These are phyloP conservation scores for Mortierella sp. DNA, from an alignment of 371 early-diverging fungal species.

Conservation along the genomic window DNA sequence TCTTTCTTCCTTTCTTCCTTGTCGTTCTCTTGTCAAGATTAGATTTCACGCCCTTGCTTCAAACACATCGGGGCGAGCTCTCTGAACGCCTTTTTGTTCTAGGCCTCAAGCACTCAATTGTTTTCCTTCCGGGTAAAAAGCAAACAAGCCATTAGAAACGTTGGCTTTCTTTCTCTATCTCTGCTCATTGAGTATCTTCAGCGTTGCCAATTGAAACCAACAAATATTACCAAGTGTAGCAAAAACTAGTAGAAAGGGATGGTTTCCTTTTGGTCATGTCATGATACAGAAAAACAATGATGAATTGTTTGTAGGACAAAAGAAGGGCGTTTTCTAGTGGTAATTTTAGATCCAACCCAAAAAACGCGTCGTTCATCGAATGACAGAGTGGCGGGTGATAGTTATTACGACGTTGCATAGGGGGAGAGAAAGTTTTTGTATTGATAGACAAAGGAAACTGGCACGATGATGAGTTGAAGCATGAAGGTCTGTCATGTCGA, in stretches of 20 bases:
- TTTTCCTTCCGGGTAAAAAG: too few relatives aligned
- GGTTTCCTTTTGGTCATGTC: neutral
- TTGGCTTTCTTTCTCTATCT: too few relatives aligned
- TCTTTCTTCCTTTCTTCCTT: neutral
- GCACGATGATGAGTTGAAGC: neutral
- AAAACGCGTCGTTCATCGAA: neutral
- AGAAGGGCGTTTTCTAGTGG: too few relatives aligned
- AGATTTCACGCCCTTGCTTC: too few relatives aligned
- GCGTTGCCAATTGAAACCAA: too few relatives aligned
- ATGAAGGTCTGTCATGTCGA: neutral
- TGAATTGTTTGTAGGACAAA: constrained; percentile 9
- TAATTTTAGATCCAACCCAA: neutral
- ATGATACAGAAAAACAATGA: neutral
- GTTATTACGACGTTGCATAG: too few relatives aligned
- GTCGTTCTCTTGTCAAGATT: neutral
- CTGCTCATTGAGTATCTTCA: too few relatives aligned
- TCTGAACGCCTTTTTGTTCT: neutral
- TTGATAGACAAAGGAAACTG: neutral
- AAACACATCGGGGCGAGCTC: neutral
- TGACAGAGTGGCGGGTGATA: neutral
- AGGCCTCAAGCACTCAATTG: too few relatives aligned
- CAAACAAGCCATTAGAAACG: too few relatives aligned
- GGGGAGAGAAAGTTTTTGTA: neutral
- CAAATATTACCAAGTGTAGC: neutral
- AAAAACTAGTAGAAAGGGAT: neutral